phyloP scores from a whole-genome alignment of 1,139 yeast genomes.

The Yamadazyma friedrichii region DNA sequence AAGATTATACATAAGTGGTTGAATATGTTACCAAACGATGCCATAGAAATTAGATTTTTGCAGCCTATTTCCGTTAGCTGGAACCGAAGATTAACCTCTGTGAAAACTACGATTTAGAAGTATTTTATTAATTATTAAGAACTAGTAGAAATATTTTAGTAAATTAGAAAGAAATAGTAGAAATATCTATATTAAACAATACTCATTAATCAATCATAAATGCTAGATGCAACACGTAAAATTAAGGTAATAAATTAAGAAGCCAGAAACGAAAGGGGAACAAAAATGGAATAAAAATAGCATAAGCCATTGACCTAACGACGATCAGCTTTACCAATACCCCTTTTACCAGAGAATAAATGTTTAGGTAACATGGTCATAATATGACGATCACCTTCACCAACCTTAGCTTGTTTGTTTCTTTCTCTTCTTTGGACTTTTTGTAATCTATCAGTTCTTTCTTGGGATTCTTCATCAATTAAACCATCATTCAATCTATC shows the following conservation, averaged over 20 bases:
- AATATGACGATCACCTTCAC: conserved; percentile 94
- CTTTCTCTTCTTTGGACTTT: conserved; percentile 92
- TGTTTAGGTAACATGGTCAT: conserved; percentile 89
- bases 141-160: too few species aligned
- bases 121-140: too few species aligned
- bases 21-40: too few species aligned
- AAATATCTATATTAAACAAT: conserved; percentile 1
- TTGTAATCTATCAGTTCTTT: conserved; percentile 84
- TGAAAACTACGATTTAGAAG: too few species aligned
- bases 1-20: too few species aligned
- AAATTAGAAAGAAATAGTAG: too few species aligned
- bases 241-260: too few species aligned
- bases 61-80: too few species aligned
- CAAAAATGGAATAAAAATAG: too few species aligned
- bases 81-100: too few species aligned
- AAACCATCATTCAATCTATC: conserved; percentile 89
- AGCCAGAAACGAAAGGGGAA: not conserved
- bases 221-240: not conserved
- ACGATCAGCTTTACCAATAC: conserved; percentile 82
- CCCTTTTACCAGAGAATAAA: conserved; percentile 93
- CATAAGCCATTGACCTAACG: conserved; percentile 1
- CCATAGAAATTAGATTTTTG: too few species aligned
- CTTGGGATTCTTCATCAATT: conserved; percentile 74
- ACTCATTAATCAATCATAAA: conserved; percentile 4
- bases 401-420: conserved; percentile 87